phyloP scores from a whole-genome alignment of 2,329 filamentous ascomycete genomes.

The Phaeosphaeria sp. region DNA sequence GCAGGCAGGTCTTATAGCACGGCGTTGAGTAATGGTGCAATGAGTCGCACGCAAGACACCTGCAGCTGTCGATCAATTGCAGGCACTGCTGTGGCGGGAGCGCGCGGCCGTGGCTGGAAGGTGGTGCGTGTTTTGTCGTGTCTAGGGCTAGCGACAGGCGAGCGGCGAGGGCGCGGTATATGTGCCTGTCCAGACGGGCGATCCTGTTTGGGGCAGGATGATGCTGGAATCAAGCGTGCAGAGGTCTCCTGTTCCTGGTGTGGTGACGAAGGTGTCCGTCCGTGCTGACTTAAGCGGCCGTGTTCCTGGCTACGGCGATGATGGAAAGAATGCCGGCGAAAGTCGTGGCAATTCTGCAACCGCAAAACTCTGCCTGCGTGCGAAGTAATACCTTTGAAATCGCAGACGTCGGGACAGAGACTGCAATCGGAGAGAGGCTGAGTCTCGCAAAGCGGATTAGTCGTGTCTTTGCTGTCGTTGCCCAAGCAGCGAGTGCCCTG shows the following conservation, averaged over 20 bases:
- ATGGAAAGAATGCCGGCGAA: slow-evolving; percentile 25
- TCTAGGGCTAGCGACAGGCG: not conserved
- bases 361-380: not conserved
- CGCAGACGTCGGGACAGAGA: not conserved
- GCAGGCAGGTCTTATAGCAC: slow-evolving; percentile 17
- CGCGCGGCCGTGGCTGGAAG: slow-evolving; percentile 28
- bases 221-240: not conserved
- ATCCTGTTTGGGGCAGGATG: not conserved
- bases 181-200: not conserved
- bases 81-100: slow-evolving; percentile 25
- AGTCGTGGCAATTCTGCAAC: slow-evolving; percentile 21
- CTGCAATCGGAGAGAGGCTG: slow-evolving; percentile 14
- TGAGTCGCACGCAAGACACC: slow-evolving; percentile 17
- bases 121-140: slow-evolving; percentile 1
- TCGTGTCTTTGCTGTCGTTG: slow-evolving; percentile 9
- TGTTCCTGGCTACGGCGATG: slow-evolving; percentile 9
- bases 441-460: slow-evolving; percentile 4
- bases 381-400: not conserved
- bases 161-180: not conserved
- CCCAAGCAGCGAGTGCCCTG: slow-evolving; percentile 18
- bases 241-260: slow-evolving; percentile 15
- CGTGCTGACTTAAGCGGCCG: slow-evolving; percentile 24
- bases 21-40: slow-evolving; percentile 11
- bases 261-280: slow-evolving; percentile 19
- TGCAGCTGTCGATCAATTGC: slow-evolving; percentile 10